Conservation (phyloP, 2,329 filamentous ascomycete species). For the Exophiala mesophila region DNA sequence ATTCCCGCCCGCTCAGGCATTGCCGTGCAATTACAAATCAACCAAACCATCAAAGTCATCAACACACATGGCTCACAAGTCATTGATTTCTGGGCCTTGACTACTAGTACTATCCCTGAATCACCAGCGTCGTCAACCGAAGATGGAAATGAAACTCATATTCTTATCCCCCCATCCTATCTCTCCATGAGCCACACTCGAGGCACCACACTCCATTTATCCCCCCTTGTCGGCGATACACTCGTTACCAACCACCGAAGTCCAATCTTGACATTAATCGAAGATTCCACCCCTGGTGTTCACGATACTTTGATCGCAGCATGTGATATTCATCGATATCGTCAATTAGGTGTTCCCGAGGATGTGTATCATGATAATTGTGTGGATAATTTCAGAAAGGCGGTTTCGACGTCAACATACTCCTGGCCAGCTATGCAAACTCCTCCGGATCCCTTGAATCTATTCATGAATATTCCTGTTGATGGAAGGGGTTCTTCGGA, state of each 20-base stretch:
- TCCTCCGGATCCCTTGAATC: conserved; percentile 40
- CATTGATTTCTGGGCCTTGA: conserved; percentile 48
- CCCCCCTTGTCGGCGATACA: conserved; percentile 30
- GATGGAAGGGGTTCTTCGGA: background rate
- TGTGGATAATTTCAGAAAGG: conserved; percentile 36
- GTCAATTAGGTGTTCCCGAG: conserved; percentile 32
- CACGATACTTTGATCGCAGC: conserved; percentile 41
- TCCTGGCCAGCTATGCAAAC: conserved; percentile 9
- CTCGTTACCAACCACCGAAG: conserved; percentile 36
- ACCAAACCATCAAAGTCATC: conserved; percentile 42
- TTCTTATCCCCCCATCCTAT: conserved; percentile 14
- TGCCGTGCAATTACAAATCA: conserved; percentile 34
- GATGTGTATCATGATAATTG: conserved; percentile 37
- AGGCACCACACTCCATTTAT: conserved; percentile 31
- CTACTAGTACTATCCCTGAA: conserved; percentile 22
- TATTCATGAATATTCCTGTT: conserved; percentile 44
- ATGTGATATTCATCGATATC: conserved; percentile 38
- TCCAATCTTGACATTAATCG: conserved; percentile 34
- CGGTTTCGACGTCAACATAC: conserved; percentile 26
- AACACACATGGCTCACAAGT: conserved; percentile 49
- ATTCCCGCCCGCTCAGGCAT: conserved; percentile 43
- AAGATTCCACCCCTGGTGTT: conserved; percentile 36
- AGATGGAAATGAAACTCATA: background rate
- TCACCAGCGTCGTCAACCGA: background rate
- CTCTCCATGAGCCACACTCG: conserved; percentile 40